These are phyloP conservation scores for Geum urbanum DNA, from an alignment of 306 rosid genomes.

Conservation along the genomic window DNA sequence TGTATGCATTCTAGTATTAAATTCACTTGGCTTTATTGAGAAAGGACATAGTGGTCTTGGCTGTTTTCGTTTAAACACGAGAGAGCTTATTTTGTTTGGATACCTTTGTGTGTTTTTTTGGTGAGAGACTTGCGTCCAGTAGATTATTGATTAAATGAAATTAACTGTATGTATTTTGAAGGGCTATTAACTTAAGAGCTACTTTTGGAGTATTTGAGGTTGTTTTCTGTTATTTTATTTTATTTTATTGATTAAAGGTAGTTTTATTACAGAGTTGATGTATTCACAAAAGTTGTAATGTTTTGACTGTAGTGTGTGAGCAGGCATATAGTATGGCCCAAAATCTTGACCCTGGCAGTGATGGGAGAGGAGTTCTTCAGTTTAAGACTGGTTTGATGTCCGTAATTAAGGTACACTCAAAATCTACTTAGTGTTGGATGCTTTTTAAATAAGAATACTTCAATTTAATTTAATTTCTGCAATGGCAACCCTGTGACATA, in stretches of 20 bases:
- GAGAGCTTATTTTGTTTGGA: neutral
- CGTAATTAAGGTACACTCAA: constrained; percentile 68
- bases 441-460: constrained; percentile 6
- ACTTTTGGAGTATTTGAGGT: neutral
- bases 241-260: neutral
- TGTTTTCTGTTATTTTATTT: neutral
- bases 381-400: constrained; percentile 96
- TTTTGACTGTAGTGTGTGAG: constrained; percentile 79
- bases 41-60: neutral
- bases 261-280: neutral
- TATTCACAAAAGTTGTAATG: constrained; percentile 11
- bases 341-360: constrained; percentile 79
- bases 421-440: constrained; percentile 12
- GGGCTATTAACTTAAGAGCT: neutral
- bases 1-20: neutral
- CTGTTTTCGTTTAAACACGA: no score
- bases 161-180: neutral
- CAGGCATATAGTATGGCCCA: constrained; percentile 95
- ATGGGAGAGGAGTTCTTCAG: constrained; percentile 91
- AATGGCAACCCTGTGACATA: neutral
- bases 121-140: neutral
- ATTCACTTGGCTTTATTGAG: neutral
- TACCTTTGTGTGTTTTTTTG: neutral
- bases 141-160: neutral
- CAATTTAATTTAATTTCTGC: neutral